Conservation (phyloP, 1,284 basidiomycete species). For the Phaffia rhodozyma region DNA sequence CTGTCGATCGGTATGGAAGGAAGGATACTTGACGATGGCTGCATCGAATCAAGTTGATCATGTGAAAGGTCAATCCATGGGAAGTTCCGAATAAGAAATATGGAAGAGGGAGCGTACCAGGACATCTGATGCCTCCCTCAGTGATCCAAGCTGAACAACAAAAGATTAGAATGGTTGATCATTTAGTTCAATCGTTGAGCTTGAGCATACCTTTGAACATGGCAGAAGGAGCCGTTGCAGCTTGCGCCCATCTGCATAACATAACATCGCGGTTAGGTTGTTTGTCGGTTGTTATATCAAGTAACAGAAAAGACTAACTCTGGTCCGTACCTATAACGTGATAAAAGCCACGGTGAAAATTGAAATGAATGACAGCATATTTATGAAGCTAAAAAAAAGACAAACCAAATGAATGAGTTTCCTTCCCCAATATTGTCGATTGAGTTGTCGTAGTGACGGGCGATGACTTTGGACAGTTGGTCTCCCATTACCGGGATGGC, state of each 20-base stretch:
- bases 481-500: slow-evolving; percentile 23
- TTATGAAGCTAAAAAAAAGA: slow-evolving; percentile 4
- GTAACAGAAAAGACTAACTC: background rate
- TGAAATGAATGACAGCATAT: background rate
- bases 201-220: slow-evolving; percentile 24
- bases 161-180: too few species aligned
- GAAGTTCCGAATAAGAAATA: background rate
- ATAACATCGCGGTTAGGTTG: too few species aligned
- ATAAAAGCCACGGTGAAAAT: background rate
- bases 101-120: slow-evolving; percentile 16
- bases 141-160: too few species aligned
- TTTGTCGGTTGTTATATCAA: too few species aligned
- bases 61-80: slow-evolving; percentile 16
- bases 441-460: slow-evolving; percentile 23
- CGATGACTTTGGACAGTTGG: slow-evolving; percentile 19
- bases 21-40: slow-evolving; percentile 16
- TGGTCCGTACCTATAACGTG: slow-evolving; percentile 18
- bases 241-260: slow-evolving; percentile 25
- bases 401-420: slow-evolving; percentile 24
- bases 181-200: background rate
- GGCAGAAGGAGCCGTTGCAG: slow-evolving; percentile 26
- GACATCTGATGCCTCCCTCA: slow-evolving; percentile 29
- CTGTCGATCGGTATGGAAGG: slow-evolving; percentile 6
- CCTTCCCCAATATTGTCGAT: slow-evolving; percentile 25
- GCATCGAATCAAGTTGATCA: background rate